phyloP scores from a whole-genome alignment of 2,329 filamentous ascomycete genomes.

The Karstenula rhodostoma region DNA sequence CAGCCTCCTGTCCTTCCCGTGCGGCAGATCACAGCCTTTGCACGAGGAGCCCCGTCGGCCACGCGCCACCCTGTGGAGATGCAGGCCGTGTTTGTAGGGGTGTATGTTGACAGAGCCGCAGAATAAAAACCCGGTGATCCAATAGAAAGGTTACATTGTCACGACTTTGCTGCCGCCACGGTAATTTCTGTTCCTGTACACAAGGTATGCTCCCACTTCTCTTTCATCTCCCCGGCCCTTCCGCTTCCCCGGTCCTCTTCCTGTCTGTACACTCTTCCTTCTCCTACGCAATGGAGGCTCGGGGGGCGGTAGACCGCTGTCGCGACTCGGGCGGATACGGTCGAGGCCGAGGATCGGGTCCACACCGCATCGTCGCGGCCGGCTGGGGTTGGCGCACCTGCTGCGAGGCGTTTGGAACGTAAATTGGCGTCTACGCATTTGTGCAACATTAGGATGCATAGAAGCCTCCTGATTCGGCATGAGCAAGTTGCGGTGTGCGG shows the following conservation, averaged over 20 bases:
- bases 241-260: slow-evolving; percentile 7
- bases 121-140: slow-evolving; percentile 36
- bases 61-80: not conserved
- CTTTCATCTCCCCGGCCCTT: slow-evolving; percentile 1
- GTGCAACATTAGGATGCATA: not conserved
- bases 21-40: not conserved
- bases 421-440: not conserved
- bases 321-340: not conserved
- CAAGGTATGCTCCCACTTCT: slow-evolving; percentile 40
- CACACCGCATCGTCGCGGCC: not conserved
- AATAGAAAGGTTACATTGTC: slow-evolving; percentile 43
- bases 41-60: not conserved
- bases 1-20: not conserved
- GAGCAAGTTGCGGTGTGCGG: not conserved
- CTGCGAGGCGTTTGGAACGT: not conserved
- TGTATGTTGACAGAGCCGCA: slow-evolving; percentile 23
- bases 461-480: not conserved
- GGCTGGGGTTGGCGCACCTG: not conserved
- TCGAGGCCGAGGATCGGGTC: not conserved
- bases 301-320: not conserved
- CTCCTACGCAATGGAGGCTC: not conserved
- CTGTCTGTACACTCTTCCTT: not conserved
- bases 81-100: not conserved
- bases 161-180: slow-evolving; percentile 35
- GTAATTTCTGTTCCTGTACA: slow-evolving; percentile 37